Base-by-base conservation (phyloP, 352 stramenopile genomes). In the Phytophthora chlamydospora region DNA sequence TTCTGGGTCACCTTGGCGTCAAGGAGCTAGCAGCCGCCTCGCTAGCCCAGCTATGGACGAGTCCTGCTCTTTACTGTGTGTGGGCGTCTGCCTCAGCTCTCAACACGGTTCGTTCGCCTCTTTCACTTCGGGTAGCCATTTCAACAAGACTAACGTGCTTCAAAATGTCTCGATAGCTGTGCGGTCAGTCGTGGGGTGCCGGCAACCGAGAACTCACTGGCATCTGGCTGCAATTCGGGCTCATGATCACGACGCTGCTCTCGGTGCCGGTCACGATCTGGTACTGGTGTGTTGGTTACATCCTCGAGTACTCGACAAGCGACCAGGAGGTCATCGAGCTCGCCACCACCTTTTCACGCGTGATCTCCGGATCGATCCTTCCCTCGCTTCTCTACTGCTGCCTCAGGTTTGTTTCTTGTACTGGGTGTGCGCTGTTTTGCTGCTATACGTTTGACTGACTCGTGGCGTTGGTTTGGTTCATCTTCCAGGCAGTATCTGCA, bases 1-100 rank as follows among this genome's bases (percentile, higher is more conserved):
- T 93, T 57, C 62, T 95, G 8, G 88, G 88, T 3, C 84, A 95
- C 54, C 58, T 94, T n/a, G 88, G 88, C 11, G 68, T 88, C 13
- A 72, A 85, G 32, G 68, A 90, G 45, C 71, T 95, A 10, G 85
- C 85, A 14, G 85, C 72, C 1, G 80, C 78, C 1, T 91, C 88
- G 10, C 67, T 95, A n/a, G 73, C 79, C 5, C 75, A 86, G 39
- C 66, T 92, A 5, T 92, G 83, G 83, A 90, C 79, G 10, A 85
- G 74, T 35, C 76, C 76, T 35, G 75, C 73, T 21, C 71, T 90
- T n/a, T 88, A 89, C 58, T 67, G 66, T 5, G 79, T 90, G 5
- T 90, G 77, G 80, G 71, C 77, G 0, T 87, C 74, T 10, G 78
- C 76, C 0, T 89, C 77, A 3, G 75, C 80, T 9, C 62, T 92